phyloP scores from a whole-genome alignment of 2,329 filamentous ascomycete genomes.

The Scytalidium sp. region DNA sequence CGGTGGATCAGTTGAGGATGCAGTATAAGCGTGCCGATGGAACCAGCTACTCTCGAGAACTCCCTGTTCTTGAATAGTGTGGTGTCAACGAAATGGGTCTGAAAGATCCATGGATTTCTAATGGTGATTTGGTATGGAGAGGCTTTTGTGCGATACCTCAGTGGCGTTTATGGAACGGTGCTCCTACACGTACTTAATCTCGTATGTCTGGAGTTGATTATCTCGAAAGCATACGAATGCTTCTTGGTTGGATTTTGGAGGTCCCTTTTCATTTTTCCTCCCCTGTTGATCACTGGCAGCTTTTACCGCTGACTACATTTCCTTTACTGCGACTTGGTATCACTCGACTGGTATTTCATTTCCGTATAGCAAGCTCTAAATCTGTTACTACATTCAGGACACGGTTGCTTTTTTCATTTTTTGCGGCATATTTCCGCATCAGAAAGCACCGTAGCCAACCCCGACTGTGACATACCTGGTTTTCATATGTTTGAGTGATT shows the following conservation, averaged over 20 bases:
- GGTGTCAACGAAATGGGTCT: neutral
- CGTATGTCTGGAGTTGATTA: neutral
- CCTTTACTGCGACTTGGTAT: too few relatives aligned
- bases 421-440: too few relatives aligned
- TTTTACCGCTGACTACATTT: too few relatives aligned
- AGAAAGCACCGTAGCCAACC: neutral
- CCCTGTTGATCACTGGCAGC: too few relatives aligned
- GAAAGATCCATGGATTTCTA: neutral
- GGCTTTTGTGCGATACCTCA: neutral
- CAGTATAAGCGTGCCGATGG: constrained; percentile 30
- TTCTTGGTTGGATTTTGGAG: too few relatives aligned
- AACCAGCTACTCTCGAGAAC: constrained; percentile 33
- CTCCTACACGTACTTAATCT: neutral
- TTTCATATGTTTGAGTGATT: neutral
- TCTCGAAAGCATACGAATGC: neutral
- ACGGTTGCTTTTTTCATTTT: neutral
- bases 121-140: neutral
- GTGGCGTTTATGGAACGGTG: neutral
- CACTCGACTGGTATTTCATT: neutral
- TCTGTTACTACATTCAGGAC: neutral
- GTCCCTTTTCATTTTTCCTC: too few relatives aligned
- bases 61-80: constrained; percentile 26
- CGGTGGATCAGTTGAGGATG: constrained; percentile 13
- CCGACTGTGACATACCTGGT: neutral
- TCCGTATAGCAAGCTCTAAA: neutral